A percentile compares a stretch with the other conserved stretches of the same genome.
Evolutionary conservation across 257 asterid species (phyloP).

Genomic region (Solanum arcanum): DNA sequence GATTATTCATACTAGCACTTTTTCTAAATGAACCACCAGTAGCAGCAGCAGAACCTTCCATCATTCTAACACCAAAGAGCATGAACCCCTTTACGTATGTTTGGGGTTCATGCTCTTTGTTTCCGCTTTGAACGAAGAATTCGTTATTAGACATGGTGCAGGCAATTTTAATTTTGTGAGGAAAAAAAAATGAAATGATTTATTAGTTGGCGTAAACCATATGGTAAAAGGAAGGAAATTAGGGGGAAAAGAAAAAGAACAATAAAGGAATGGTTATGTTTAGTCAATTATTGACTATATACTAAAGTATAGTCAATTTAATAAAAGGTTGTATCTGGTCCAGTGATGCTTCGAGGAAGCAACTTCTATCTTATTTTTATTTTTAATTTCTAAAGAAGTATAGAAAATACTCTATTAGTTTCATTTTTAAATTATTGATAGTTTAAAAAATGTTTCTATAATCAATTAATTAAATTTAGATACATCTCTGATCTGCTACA

Average conservation of each 20-base stretch:
- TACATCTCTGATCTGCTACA: rapidly evolving
- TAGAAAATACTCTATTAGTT: not conserved
- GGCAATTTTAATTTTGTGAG: not conserved
- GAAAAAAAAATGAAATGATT: not conserved
- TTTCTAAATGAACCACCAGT: constrained; percentile 54
- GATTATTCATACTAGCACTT: constrained; percentile 80
- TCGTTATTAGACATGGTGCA: constrained; percentile 10
- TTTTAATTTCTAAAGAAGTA: too few relatives aligned
- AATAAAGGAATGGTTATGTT: not conserved
- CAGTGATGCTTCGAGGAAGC: not conserved
- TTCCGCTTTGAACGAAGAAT: constrained; percentile 8
- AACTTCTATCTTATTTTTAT: not conserved
- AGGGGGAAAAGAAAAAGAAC: not conserved
- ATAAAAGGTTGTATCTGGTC: not conserved
- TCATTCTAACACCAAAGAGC: constrained; percentile 85
- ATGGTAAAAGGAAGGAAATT: not conserved
- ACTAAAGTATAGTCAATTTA: not conserved
- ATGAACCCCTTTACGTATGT: constrained; percentile 41
- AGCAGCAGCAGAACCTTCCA: constrained; percentile 47
- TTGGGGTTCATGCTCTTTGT: not conserved
- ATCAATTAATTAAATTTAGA: too few relatives aligned
- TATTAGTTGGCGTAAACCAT: not conserved
- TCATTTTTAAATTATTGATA: too few relatives aligned
- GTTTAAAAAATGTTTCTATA: too few relatives aligned
- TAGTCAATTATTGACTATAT: not conserved